phyloP scores from a whole-genome alignment of 2,329 filamentous ascomycete genomes.

The Coleophoma cylindrospora region DNA sequence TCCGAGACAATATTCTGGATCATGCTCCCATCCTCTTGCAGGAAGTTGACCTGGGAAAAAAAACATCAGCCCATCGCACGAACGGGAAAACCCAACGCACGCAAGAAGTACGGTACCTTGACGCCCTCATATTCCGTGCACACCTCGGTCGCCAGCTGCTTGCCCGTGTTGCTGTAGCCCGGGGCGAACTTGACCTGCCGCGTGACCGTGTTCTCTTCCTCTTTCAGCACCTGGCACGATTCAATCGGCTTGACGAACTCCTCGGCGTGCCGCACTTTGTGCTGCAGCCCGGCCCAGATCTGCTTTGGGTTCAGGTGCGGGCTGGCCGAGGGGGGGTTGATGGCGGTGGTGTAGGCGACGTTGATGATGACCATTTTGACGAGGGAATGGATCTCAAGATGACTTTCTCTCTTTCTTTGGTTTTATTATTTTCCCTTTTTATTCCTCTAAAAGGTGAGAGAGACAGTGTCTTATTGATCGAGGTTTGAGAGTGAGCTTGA shows the following conservation, averaged over 20 bases:
- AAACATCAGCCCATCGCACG: neutral
- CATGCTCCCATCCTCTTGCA: constrained; percentile 13
- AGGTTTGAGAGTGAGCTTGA: too few species aligned
- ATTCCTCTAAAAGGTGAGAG: too few species aligned
- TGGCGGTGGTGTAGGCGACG: constrained; percentile 30
- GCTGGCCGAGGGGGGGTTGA: constrained; percentile 28
- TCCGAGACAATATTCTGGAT: constrained; percentile 28
- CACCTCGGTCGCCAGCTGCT: constrained; percentile 4
- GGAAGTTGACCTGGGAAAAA: constrained; percentile 3
- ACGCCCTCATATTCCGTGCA: neutral
- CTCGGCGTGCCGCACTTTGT: constrained; percentile 21
- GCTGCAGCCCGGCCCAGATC: constrained; percentile 29
- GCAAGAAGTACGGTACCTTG: neutral
- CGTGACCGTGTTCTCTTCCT: constrained; percentile 6
- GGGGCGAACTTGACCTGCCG: constrained; percentile 7
- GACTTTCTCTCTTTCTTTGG: too few species aligned
- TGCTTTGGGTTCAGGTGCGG: constrained; percentile 26
- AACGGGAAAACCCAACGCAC: neutral
- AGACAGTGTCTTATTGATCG: too few species aligned
- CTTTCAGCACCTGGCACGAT: constrained; percentile 6
- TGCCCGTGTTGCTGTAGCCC: neutral
- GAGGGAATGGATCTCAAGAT: neutral
- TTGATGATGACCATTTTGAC: constrained; percentile 13
- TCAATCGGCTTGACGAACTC: constrained; percentile 20
- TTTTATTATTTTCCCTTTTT: too few species aligned